These are phyloP conservation scores for Artemisia tridentata DNA, from an alignment of 129 eudicot genomes.

Conservation along the genomic window DNA sequence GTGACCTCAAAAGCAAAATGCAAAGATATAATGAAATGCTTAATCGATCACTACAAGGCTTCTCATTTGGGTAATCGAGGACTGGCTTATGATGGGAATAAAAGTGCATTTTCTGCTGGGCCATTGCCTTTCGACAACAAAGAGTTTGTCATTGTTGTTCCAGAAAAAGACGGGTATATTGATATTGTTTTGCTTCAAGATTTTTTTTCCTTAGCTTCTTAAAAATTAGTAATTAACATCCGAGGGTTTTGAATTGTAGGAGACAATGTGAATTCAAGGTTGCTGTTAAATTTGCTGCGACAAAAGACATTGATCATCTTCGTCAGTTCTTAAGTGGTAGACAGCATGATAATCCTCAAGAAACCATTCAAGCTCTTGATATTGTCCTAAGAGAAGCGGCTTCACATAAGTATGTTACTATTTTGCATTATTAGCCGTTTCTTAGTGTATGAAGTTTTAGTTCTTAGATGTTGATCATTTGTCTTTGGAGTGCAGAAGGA, in stretches of 20 bases:
- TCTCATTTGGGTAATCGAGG: conserved; percentile 43
- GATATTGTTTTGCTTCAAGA: not conserved
- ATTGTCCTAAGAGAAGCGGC: conserved; percentile 56
- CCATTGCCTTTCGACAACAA: conserved; percentile 53
- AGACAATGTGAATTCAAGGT: conserved; percentile 52
- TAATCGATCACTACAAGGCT: conserved; percentile 27
- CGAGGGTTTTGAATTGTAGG: conserved; percentile 25
- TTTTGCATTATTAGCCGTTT: not conserved
- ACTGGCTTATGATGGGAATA: conserved; percentile 75
- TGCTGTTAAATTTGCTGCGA: conserved; percentile 50
- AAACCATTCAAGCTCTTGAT: conserved; percentile 68
- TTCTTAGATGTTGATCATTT: not conserved
- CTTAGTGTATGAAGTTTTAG: not conserved
- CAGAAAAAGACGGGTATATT: conserved; percentile 28
- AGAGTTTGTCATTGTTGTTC: conserved; percentile 55
- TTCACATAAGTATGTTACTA: conserved; percentile 24
- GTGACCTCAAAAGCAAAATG: conserved; percentile 55
- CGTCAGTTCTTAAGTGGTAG: conserved; percentile 36
- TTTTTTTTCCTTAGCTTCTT: not conserved
- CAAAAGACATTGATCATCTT: conserved; percentile 47
- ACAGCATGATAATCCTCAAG: conserved; percentile 56
- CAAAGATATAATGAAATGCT: conserved; percentile 33
- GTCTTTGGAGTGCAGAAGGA: conserved; percentile 31
- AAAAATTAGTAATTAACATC: not conserved
- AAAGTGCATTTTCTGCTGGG: conserved; percentile 63